Percentiles rank a stretch among this genome's conserved stretches.
Evolutionary conservation across 805 yeast species (phyloP).

Genomic region (Saturnispora mendoncae): DNA sequence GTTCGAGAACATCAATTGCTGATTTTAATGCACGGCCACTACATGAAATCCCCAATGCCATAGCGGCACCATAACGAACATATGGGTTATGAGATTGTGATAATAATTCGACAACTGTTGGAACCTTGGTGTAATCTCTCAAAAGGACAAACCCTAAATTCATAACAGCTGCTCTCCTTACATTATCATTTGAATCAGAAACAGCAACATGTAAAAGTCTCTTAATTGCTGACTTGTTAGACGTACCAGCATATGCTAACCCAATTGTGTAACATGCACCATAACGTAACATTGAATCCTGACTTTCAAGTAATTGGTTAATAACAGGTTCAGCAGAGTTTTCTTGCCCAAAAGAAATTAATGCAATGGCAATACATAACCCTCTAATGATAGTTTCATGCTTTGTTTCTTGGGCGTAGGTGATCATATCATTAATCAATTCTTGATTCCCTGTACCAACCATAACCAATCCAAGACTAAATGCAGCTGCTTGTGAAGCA

Average conservation of each 20-base stretch:
- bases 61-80: conserved; percentile 95
- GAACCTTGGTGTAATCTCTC: conserved; percentile 87
- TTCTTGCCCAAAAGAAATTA: conserved; percentile 79
- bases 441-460: conserved; percentile 74
- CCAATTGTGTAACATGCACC: conserved; percentile 96
- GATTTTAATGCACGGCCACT: conserved; percentile 87
- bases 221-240: conserved; percentile 79
- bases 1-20: conserved; percentile 88
- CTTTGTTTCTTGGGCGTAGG: conserved; percentile 89
- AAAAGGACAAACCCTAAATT: conserved; percentile 84
- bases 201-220: conserved; percentile 87
- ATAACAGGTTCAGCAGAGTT: conserved; percentile 67
- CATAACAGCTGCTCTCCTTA: conserved; percentile 91
- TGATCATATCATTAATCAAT: conserved; percentile 70
- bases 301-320: conserved; percentile 57
- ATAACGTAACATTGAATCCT: conserved; percentile 78
- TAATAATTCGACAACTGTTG: conserved; percentile 86
- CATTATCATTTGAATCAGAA: conserved; percentile 92
- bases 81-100: conserved; percentile 96
- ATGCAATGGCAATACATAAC: conserved; percentile 81
- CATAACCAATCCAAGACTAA: conserved; percentile 94
- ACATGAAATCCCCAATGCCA: conserved; percentile 95
- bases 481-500: conserved; percentile 93
- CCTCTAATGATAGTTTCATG: conserved; percentile 94
- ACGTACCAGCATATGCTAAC: conserved; percentile 94